Base-by-base conservation (phyloP, 768 basidiomycete genomes). In the Lactarius quietus region DNA sequence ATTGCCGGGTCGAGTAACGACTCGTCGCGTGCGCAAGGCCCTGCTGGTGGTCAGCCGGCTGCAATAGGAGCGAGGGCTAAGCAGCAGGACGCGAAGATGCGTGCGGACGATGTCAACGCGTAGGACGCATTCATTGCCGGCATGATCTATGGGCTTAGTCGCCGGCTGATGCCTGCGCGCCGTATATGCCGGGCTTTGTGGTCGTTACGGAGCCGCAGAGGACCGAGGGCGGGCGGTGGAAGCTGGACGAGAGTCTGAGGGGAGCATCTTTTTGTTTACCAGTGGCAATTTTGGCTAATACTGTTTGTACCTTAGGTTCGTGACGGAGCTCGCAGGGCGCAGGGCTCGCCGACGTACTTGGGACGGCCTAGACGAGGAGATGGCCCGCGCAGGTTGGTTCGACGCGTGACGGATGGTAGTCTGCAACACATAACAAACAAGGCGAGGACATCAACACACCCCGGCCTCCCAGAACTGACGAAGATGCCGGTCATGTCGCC, bases 41-140 rank as follows among this genome's bases (percentile, higher is more conserved):
- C n/a, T n/a, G n/a, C n/a, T n/a, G n/a, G n/a, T n/a, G n/a, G n/a
- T n/a, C n/a, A n/a, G n/a, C n/a, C n/a, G n/a, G n/a, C n/a, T n/a
- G n/a, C n/a, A n/a, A n/a, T n/a, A n/a, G n/a, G n/a, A n/a, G n/a
- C n/a, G n/a, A n/a, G n/a, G n/a, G n/a, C n/a, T n/a, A n/a, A n/a
- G n/a, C n/a, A n/a, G n/a, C n/a, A n/a, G n/a, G n/a, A 86, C 3
- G 35, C 57, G 33, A n/a, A 33, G 80, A 20, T 79, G 78, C 29
- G 75, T 2, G 77, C 86, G 9, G 91, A 92, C 71, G 90, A 92
- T 69, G 83, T 87, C 12, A 90, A 90, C 1, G 87, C 88, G 1
- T 88, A 92, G 69, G 87, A 90, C 64, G 91, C 90, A 3, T 92
- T 92, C 70, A 83, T 92, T n/a, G 87, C 89, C 0, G 92, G 91